Percentiles rank a stretch among this genome's conserved stretches.
Conservation (phyloP, 257 asterid species). For the Pogostemon cablin region DNA sequence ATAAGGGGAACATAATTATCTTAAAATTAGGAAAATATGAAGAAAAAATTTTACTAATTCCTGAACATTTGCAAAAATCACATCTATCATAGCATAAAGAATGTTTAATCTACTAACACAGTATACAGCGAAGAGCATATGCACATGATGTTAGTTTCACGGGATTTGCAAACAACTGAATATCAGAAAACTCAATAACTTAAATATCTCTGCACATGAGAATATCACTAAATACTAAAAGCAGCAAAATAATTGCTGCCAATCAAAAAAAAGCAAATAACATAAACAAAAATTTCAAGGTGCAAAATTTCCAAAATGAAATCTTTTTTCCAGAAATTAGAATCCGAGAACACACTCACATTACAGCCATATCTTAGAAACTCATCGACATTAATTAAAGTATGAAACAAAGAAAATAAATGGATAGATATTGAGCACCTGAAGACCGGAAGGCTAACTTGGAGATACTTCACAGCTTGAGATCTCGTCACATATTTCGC, state of each 20-base stretch:
- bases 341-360: neutral
- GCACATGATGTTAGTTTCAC: neutral
- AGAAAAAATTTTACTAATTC: no score
- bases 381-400: neutral
- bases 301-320: neutral
- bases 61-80: neutral
- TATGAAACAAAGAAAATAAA: slow-evolving; percentile 2
- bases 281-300: neutral
- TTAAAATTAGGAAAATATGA: neutral
- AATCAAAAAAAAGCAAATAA: neutral
- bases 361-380: neutral
- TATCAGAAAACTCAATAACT: no score
- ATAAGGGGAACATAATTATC: neutral
- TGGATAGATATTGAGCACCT: slow-evolving; percentile 47
- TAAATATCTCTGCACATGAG: no score
- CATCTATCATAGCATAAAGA: neutral
- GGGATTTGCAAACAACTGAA: neutral
- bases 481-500: slow-evolving; percentile 90
- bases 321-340: neutral
- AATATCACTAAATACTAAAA: neutral
- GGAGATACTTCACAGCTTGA: slow-evolving; percentile 82
- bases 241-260: neutral
- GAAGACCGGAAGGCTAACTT: slow-evolving; percentile 83
- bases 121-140: neutral
- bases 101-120: neutral